Base-by-base conservation (phyloP, 805 yeast genomes). In the Cyberlindnera japonica region DNA sequence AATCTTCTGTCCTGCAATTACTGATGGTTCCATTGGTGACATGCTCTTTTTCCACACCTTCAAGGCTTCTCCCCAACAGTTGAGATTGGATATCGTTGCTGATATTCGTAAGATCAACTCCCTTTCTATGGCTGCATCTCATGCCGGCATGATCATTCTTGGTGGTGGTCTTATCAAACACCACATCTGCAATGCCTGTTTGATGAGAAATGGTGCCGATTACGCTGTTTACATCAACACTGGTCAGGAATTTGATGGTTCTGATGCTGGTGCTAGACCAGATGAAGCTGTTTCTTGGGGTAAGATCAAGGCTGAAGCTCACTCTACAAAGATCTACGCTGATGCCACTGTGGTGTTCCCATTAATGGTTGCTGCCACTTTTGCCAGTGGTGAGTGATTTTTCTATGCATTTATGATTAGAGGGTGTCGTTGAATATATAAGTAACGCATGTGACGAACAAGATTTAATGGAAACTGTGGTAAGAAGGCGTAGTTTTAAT, bases 261-360 rank as follows among this genome's bases (percentile, higher is more conserved):
- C 96, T 18, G 99, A 93, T 64, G 98, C 99, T 10, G 99, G 99
- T 50, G 99, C 99, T 6, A 79, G 99, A 62, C 98, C 98, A 1
- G 99, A 93, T 62, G 99, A 93, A 68, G 99, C 99, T 20, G 84
- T 93, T 38, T 84, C 95, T 28, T 93, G 99, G 99, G 99, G 99
- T 49, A 93, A 93, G 65, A 93, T 93, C 65, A 90, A 88, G 68
- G 84, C 95, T 6, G 96, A 88, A 30, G 99, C 99, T 22, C 78
- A 77, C 56, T 77, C 82, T 45, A 95, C 89, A 41, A 93, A 93
- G 67, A 90, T 93, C 33, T 93, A 86, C 55, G 95, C 96, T 13
- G 99, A 93, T 62, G 99, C 87, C 14, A 84, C 96, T 11, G 71
- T 88, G 22, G 98, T 93, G 14, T 85, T 91, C 71, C 99, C 99